Percentiles rank a stretch among this genome's conserved stretches.
Conservation (phyloP, 2,329 filamentous ascomycete species). For the Ophiostoma piceae region DNA sequence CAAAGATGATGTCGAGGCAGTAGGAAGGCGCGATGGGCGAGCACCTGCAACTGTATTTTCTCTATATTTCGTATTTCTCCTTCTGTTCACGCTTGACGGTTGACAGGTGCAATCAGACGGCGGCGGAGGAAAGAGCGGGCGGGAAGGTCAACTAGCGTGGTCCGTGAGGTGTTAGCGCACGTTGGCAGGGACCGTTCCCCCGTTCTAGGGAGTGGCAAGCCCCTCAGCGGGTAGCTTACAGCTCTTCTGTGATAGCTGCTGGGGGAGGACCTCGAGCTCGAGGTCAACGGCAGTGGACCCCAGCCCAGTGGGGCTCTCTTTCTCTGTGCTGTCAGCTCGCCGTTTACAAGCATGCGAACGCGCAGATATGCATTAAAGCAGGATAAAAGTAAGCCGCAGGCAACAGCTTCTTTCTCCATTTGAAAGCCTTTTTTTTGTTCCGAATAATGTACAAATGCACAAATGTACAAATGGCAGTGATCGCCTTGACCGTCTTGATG, state of each 20-base stretch:
- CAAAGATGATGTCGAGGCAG: background rate
- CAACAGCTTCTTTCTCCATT: background rate
- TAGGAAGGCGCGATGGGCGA: background rate
- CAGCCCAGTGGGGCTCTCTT: background rate
- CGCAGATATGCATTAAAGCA: background rate
- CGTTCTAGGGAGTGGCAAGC: background rate
- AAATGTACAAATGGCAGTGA: no score
- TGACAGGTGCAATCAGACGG: background rate
- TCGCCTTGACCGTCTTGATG: background rate
- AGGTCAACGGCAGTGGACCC: constrained; percentile 1
- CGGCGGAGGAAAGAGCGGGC: constrained; percentile 18
- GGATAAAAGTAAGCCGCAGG: background rate
- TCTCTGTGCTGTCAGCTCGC: background rate
- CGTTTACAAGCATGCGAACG: background rate
- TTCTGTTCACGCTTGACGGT: background rate
- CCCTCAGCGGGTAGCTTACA: background rate
- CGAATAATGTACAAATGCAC: no score
- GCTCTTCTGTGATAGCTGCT: background rate
- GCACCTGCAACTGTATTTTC: background rate
- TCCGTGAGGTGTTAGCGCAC: constrained; percentile 18
- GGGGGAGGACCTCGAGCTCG: background rate
- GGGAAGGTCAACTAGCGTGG: constrained; percentile 23
- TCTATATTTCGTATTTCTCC: no score
- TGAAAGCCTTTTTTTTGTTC: background rate
- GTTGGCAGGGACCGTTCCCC: constrained; percentile 12